phyloP scores from a whole-genome alignment of 306 rosid species.

The Leucaena leucocephala region DNA sequence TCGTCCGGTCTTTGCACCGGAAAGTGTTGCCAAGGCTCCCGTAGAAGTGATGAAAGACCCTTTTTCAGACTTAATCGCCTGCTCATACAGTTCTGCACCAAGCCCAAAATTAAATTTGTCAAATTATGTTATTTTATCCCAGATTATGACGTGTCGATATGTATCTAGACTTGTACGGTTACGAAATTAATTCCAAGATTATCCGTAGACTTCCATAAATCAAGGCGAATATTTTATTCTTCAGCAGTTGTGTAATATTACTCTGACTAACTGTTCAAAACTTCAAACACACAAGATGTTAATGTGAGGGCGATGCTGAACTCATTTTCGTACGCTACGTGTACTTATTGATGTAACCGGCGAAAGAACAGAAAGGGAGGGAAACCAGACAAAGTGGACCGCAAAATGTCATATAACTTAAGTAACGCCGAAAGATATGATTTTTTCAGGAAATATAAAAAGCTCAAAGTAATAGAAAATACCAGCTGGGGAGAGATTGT shows the following conservation, averaged over 20 bases:
- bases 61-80: constrained; percentile 84
- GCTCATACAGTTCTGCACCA: constrained; percentile 64
- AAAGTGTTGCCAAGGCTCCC: constrained; percentile 91
- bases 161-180: not conserved
- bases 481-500: constrained; percentile 96
- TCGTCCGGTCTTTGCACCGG: constrained; percentile 96
- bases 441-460: not conserved
- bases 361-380: not conserved
- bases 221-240: not conserved
- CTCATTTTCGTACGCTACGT: constrained; percentile 4
- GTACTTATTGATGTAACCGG: not conserved
- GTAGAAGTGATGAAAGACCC: constrained; percentile 75
- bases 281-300: not conserved
- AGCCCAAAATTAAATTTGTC: not conserved
- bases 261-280: constrained; percentile 2
- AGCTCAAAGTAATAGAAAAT: not conserved
- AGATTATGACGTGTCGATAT: not conserved
- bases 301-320: not conserved
- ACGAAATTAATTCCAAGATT: not conserved
- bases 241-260: not conserved
- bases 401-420: not conserved
- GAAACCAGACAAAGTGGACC: not conserved
- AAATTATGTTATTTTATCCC: not conserved
- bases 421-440: not conserved
- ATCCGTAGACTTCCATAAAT: not conserved